Percentiles rank a stretch among this genome's conserved stretches.
These are phyloP conservation scores for Pseudozyma pruni DNA, from an alignment of 1,284 basidiomycete genomes.

Conservation along the genomic window DNA sequence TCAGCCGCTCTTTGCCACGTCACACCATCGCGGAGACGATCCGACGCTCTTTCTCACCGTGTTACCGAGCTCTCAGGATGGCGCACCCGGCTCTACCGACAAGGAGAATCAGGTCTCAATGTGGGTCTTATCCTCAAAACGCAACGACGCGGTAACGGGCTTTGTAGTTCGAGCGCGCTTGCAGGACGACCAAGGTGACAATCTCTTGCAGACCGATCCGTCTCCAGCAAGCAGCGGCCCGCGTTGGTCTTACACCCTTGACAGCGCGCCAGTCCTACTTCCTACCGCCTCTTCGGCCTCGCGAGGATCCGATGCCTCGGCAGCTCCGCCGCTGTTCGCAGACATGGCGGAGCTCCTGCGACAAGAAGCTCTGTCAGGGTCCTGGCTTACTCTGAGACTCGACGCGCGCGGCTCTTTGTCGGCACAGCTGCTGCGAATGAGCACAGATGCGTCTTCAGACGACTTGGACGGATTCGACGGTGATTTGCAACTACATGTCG, in stretches of 20 bases:
- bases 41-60: conserved; percentile 15
- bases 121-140: conserved; percentile 19
- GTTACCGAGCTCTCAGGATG: not conserved
- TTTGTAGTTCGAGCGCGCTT: conserved; percentile 4
- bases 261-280: conserved; percentile 13
- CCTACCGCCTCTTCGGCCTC: not conserved
- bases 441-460: not conserved
- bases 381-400: conserved; percentile 10
- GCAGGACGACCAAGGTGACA: not conserved
- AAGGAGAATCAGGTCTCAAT: not conserved
- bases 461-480: not conserved
- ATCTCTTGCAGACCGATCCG: not conserved
- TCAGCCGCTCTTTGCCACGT: conserved; percentile 17
- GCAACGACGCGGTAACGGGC: conserved; percentile 18
- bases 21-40: conserved; percentile 46
- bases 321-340: conserved; percentile 8
- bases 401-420: conserved; percentile 12
- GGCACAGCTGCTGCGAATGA: not conserved
- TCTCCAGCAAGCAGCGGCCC: not conserved
- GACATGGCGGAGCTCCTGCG: conserved; percentile 1
- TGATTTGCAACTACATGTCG: not conserved
- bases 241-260: conserved; percentile 4
- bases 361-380: not conserved
- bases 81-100: not conserved
- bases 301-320: not conserved